Evolutionary conservation across 208 protist species (phyloP).

Genomic region (Leishmania major): DNA sequence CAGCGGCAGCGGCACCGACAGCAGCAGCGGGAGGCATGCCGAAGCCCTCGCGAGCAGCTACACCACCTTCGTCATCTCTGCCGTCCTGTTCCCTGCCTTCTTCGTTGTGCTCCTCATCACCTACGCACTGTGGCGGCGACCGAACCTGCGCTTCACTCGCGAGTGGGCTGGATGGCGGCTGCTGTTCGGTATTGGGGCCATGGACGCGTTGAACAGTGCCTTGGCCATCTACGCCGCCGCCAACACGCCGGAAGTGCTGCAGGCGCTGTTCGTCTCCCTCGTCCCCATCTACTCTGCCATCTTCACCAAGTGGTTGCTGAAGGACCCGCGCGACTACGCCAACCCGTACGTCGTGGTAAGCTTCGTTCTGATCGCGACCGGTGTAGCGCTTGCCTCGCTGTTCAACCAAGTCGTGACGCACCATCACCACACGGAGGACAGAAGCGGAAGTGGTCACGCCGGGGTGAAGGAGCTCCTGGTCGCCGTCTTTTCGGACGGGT

Average conservation of each 20-base stretch:
- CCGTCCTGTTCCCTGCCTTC: conserved; percentile 60
- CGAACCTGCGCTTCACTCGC: conserved; percentile 47
- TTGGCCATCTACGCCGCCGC: conserved; percentile 64
- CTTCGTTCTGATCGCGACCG: conserved; percentile 48
- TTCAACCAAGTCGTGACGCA: conserved; percentile 25
- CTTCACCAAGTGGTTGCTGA: conserved; percentile 55
- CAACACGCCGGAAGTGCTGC: conserved; percentile 65
- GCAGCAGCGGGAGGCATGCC: conserved; percentile 8
- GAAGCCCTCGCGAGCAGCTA: conserved; percentile 64
- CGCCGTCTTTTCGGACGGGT: conserved; percentile 3
- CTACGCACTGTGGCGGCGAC: conserved; percentile 54
- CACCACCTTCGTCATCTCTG: conserved; percentile 77
- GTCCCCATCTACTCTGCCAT: conserved; percentile 53
- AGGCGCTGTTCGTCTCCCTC: conserved; percentile 56
- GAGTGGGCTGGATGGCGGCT: conserved; percentile 32
- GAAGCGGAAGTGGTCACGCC: conserved; percentile 1
- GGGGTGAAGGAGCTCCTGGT: neutral
- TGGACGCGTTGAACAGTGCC: conserved; percentile 53
- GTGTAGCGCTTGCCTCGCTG: conserved; percentile 46
- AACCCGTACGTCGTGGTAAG: conserved; percentile 36
- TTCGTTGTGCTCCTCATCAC: conserved; percentile 58
- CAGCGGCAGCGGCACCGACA: neutral
- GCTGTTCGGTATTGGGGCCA: conserved; percentile 42
- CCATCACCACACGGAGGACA: neutral
- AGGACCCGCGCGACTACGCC: conserved; percentile 47